Percentiles rank a stretch among this genome's conserved stretches.
Evolutionary conservation across 768 basidiomycete genomes (phyloP).

Genomic region (Pisolithus sp.): DNA sequence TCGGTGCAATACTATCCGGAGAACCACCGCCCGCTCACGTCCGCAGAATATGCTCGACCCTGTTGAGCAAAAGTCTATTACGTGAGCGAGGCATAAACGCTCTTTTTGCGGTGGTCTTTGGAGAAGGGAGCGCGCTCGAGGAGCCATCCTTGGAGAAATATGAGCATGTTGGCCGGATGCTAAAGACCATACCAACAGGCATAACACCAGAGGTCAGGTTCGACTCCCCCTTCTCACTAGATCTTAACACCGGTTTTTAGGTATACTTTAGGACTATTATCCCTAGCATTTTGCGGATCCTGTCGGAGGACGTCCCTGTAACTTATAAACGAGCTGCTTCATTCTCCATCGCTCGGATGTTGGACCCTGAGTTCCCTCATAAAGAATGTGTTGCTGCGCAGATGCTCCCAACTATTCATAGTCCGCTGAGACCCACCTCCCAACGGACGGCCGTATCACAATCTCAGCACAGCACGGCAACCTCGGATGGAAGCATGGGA

Average conservation of each 20-base stretch:
- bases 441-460: background rate
- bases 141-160: conserved; percentile 62
- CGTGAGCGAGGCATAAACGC: conserved; percentile 67
- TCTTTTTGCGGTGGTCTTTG: conserved; percentile 62
- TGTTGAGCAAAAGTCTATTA: conserved; percentile 66
- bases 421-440: conserved; percentile 35
- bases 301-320: conserved; percentile 31
- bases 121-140: conserved; percentile 47
- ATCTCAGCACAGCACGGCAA: conserved; percentile 1
- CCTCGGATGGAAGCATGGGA: conserved; percentile 5
- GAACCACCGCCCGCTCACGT: conserved; percentile 41
- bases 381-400: conserved; percentile 19
- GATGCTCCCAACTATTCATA: conserved; percentile 46
- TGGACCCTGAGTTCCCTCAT: conserved; percentile 32
- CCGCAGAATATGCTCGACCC: conserved; percentile 50
- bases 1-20: conserved; percentile 53
- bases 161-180: conserved; percentile 60
- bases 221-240: background rate
- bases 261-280: conserved; percentile 53
- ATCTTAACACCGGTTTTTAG: conserved; percentile 30
- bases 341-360: conserved; percentile 62
- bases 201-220: conserved; percentile 48
- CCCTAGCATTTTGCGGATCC: conserved; percentile 47
- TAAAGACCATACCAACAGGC: conserved; percentile 56
- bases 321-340: conserved; percentile 57